Evolutionary conservation across 306 rosid species (phyloP), one percentile per base, ranked within the genome.

Genomic region (Trifolium fragiferum): DNA sequence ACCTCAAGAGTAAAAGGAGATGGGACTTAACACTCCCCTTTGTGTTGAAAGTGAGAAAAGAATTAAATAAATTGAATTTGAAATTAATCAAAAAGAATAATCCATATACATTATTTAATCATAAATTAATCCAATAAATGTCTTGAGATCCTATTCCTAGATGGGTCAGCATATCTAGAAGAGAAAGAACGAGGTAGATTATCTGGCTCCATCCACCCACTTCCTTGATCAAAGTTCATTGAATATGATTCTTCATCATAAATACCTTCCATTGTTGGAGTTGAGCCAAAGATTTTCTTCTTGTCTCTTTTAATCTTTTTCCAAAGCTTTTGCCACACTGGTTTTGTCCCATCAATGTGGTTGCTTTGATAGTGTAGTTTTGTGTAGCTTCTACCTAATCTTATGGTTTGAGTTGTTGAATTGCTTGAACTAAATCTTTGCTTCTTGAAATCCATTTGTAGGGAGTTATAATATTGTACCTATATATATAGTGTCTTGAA

Each of bases 81-180:
- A 43, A 55, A 67, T 14, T 43, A 67, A 66, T 10, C 10, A 55
- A 1, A 41, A 10, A 40, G n/a, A 46, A 76, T 5, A 7, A 14
- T 50, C 0, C 30, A 53, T 49, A 49, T 54, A n/a, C 63, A 75
- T 59, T 40, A 19, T 16, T n/a, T 12, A 47, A 32, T 43, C 16
- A 32, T 3, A 35, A 15, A 59, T 30, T 41, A 78, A 81, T 87
- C 89, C 49, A 87, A 19, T 0, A 82, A 77, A 12, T 72, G 76
- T 21, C 50, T 63, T 1, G 75, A 77, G 81, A 87, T 67, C 67
- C 82, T 82, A 4, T 86, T 67, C 67, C 82, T 82, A 4, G 90
- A 87, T 11, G 96, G 90, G 51, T 86, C 80, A 66, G 92, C 90
- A 69, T 73, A 90, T 20, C 88, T 66, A 74, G 88, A 81, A 4